These are phyloP conservation scores for Bipolaris cookei DNA, from an alignment of 2,329 filamentous ascomycete species.

Conservation along the genomic window DNA sequence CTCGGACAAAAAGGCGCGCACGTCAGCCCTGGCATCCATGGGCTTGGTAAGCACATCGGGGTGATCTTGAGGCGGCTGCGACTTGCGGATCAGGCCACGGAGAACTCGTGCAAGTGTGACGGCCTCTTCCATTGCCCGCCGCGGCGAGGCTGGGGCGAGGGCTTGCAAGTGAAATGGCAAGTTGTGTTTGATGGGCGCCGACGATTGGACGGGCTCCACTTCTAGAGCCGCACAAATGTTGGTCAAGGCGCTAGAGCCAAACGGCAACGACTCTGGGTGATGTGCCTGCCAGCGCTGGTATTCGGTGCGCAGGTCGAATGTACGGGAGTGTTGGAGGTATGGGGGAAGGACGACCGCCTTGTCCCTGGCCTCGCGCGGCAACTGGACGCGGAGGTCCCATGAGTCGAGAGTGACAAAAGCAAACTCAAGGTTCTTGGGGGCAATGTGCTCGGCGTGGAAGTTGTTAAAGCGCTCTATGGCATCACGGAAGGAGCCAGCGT, in stretches of 20 bases:
- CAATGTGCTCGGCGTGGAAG: conserved; percentile 90
- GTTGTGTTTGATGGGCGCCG: conserved; percentile 98
- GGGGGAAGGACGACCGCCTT: conserved; percentile 96
- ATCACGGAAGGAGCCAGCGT: conserved; percentile 95
- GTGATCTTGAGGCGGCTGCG: conserved; percentile 90
- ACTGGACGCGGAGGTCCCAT: conserved; percentile 97
- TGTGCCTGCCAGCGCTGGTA: conserved; percentile 99
- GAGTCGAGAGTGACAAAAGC: conserved; percentile 98
- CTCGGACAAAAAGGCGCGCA: conserved; percentile 93
- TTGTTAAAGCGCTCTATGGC: conserved; percentile 93
- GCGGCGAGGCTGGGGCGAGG: conserved; percentile 90
- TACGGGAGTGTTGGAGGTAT: conserved; percentile 96
- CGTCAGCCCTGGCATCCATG: conserved; percentile 96
- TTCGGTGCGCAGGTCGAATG: conserved; percentile 95
- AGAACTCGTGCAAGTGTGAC: conserved; percentile 93
- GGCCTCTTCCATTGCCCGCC: conserved; percentile 96
- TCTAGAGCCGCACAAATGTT: conserved; percentile 99
- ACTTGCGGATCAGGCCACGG: conserved; percentile 92
- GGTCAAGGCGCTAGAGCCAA: conserved; percentile 90
- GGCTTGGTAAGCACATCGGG: conserved; percentile 92
- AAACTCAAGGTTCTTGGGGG: conserved; percentile 91
- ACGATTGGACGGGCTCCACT: conserved; percentile 96
- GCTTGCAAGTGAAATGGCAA: conserved; percentile 97
- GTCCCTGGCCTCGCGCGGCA: conserved; percentile 95
- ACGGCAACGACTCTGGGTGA: conserved; percentile 95